Base-by-base conservation (phyloP, 257 asterid species). In the Voacanga thouarsii region DNA sequence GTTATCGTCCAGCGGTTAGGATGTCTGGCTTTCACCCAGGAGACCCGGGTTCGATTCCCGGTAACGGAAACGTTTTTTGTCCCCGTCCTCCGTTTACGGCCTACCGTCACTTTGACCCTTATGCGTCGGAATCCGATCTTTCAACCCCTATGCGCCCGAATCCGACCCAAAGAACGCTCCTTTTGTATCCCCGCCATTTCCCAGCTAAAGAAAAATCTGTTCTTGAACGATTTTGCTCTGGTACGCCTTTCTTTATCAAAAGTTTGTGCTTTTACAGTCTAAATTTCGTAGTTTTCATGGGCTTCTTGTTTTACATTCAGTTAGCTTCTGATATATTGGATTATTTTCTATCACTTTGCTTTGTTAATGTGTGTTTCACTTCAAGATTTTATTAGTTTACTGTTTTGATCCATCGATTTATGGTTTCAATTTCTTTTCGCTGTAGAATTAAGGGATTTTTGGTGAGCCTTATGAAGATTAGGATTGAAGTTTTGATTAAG, bases 1-100 rank as follows among this genome's bases (percentile, higher is more conserved):
- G 81, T 80, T 89, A 91, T 90, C 92, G 92, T 94, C 97, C 97
- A 92, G 95, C 91, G 94, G 96, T 93, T 85, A 90, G 98, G 97
- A 91, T 90, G 86, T 90, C 95, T 90, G 98, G 96, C 96, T 90
- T 92, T 92, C 95, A 89, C 94, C 97, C 94, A 91, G 96, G 97
- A 64, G 98, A 92, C 95, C 98, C 96, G 98, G 98, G 97, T 94
- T 92, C 97, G 90, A 94, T 90, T 94, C 97, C 97, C 97, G 96
- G 94, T 92, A 89, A 84, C 82, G 97, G 97, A 92, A 86, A 16
- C 2, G 0, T 11, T 50, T 50, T 50, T 50, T 50, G 10, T 50
- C n/a, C n/a, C 37, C 37, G 37, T 33, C 37, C 37, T 33, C 37
- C 37, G 2, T 33, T 33, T 2, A 2, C 37, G 37, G 37, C 2